Evolutionary conservation across 75 land plant species (phyloP), one percentile per base, ranked within the genome.

Genomic region (Pinus albicaulis): DNA sequence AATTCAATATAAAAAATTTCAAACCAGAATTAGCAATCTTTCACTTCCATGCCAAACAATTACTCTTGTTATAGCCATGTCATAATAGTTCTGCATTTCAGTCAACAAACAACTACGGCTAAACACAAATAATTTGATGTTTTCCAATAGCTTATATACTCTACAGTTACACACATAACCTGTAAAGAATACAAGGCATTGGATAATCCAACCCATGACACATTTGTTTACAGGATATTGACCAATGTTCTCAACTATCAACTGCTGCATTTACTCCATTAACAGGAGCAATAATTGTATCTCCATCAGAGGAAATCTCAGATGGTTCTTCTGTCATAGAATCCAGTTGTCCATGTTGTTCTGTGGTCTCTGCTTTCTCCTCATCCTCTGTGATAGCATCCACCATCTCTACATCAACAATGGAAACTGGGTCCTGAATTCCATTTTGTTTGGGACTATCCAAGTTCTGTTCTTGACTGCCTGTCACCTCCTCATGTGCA

Each of bases 291-390:
- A 3, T 3, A 68, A 3, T 41, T 13, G n/a, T 36, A 52, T 68
- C 71, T 36, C 71, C 71, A 68, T 68, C 41, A 68, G 48, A 68
- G 71, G 71, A 34, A 68, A 36, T 68, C 71, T 38, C 71, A n/a
- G 52, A 17, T 34, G 71, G 22, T 7, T 36, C 41, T 13, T 68
- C 23, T 38, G 71, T 38, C 52, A 68, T n/a, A 36, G 7, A n/a
- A 68, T 68, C 52, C 52, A 68, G 10, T 41, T 68, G 48, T 20
- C 52, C 71, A 68, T 41, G 36, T 68, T n/a, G 71, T 38, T 68
- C 71, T 36, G 36, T 68, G 24, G 52, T n/a, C 52, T 68, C 71
- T 41, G 71, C 31, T 68, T 68, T 38, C 71, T 38, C 71, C 36
- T 68, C 23, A 16, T 28, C 48, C 20, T 68, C 71, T 11, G 34